Percentiles rank a stretch among this genome's conserved stretches.
Conservation (phyloP, 768 basidiomycete genomes). For the Kwoniella heveanensis region DNA sequence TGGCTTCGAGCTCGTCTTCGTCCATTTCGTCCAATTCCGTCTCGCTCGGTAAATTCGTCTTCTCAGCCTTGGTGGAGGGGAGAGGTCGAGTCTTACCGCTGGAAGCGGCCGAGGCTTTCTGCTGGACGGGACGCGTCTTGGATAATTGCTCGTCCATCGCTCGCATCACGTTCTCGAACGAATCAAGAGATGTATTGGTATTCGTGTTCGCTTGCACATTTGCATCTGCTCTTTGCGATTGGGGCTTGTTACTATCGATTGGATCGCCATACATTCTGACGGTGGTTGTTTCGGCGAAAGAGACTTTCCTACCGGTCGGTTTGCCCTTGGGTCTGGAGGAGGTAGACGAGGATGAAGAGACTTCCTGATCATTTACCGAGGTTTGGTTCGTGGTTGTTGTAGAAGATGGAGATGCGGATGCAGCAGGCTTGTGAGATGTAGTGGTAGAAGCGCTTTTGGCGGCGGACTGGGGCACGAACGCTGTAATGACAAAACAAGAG, state of each 20-base stretch:
- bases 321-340: neutral
- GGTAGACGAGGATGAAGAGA: neutral
- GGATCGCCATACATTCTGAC: neutral
- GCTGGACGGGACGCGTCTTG: neutral
- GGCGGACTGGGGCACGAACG: constrained; percentile 11
- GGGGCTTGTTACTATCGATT: neutral
- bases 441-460: neutral
- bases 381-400: too few species aligned
- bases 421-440: neutral
- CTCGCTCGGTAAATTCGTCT: constrained; percentile 46
- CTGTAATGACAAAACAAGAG: neutral
- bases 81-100: constrained; percentile 38
- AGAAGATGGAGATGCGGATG: neutral
- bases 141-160: constrained; percentile 87
- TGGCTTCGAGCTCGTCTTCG: constrained; percentile 69
- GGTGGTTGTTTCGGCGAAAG: neutral
- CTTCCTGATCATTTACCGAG: neutral
- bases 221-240: neutral
- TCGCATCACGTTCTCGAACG: constrained; percentile 94
- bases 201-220: neutral
- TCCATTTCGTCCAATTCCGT: constrained; percentile 64
- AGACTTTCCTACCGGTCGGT: constrained; percentile 3
- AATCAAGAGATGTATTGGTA: constrained; percentile 70
- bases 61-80: constrained; percentile 11
- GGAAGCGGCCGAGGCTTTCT: constrained; percentile 23